Evolutionary conservation across 352 stramenopile genomes (phyloP).

Genomic region (Globisporangium sylvaticum): DNA sequence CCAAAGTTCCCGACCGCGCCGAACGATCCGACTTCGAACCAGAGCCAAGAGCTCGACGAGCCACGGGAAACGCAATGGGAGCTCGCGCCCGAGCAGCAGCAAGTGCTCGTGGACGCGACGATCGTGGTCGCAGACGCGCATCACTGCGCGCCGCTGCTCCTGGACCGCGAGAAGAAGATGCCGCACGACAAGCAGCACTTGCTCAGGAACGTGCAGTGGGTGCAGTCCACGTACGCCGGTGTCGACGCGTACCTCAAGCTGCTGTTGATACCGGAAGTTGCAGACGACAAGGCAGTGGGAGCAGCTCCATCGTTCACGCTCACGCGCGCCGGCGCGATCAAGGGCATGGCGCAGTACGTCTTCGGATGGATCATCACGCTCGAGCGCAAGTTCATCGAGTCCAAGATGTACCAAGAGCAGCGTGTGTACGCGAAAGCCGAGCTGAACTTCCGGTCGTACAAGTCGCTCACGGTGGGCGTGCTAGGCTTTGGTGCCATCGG

Average conservation of each 20-base stretch:
- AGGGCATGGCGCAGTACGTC: conserved; percentile 28
- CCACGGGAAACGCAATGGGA: conserved; percentile 20
- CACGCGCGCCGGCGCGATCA: conserved; percentile 47
- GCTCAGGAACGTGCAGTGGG: conserved; percentile 43
- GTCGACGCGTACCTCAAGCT: conserved; percentile 45
- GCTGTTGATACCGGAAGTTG: not conserved
- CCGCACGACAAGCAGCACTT: conserved; percentile 30
- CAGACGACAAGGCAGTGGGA: conserved; percentile 10
- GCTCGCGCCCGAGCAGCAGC: conserved; percentile 25
- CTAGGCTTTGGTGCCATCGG: conserved; percentile 61
- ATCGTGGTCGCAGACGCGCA: conserved; percentile 33
- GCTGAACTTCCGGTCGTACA: conserved; percentile 37
- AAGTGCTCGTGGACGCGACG: conserved; percentile 24
- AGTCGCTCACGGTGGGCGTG: conserved; percentile 46
- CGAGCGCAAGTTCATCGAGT: conserved; percentile 35
- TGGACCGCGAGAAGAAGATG: conserved; percentile 31
- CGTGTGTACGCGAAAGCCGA: conserved; percentile 30
- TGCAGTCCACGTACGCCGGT: conserved; percentile 51
- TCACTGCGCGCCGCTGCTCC: conserved; percentile 28
- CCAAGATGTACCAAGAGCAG: conserved; percentile 27
- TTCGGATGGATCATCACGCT: conserved; percentile 23
- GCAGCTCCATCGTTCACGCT: conserved; percentile 33
- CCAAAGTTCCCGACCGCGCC: conserved; percentile 8
- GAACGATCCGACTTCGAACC: not conserved
- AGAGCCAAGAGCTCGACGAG: conserved; percentile 1